phyloP scores from a whole-genome alignment of 176 grass and related monocot species.

The Pharus latifolius region DNA sequence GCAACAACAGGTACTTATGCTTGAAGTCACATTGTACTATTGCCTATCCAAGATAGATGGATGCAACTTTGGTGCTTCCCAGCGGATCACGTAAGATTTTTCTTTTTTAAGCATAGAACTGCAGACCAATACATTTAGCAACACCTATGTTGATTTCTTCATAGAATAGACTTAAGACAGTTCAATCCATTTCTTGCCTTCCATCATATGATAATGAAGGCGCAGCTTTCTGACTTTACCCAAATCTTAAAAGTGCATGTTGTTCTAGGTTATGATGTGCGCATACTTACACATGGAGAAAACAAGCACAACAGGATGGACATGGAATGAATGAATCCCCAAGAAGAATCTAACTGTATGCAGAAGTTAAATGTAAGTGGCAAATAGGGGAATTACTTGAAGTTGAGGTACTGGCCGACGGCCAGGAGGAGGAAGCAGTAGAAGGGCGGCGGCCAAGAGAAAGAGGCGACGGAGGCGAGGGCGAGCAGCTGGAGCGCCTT shows the following conservation, averaged over 20 bases:
- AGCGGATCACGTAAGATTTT: neutral
- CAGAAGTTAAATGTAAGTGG: neutral
- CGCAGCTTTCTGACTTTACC: too few species aligned
- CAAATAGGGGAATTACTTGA: constrained; percentile 50
- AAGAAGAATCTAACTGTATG: neutral
- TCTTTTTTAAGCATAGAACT: neutral
- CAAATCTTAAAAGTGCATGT: too few species aligned
- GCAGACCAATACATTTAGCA: too few species aligned
- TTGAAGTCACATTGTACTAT: neutral
- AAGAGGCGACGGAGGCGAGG: constrained; percentile 60
- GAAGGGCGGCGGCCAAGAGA: constrained; percentile 54
- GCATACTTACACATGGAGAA: too few species aligned
- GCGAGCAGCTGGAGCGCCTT: constrained; percentile 73
- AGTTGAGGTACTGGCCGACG: constrained; percentile 78
- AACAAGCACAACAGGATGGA: neutral
- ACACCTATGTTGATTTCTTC: too few species aligned
- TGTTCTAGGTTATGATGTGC: too few species aligned
- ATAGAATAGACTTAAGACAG: too few species aligned
- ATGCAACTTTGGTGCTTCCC: neutral
- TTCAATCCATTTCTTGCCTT: too few species aligned
- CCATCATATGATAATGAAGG: too few species aligned
- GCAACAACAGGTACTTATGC: neutral
- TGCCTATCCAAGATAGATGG: neutral
- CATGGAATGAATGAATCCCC: neutral
- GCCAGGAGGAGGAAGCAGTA: constrained; percentile 51